Conservation (phyloP, 352 stramenopile species). For the Globisporangium emineosum region DNA sequence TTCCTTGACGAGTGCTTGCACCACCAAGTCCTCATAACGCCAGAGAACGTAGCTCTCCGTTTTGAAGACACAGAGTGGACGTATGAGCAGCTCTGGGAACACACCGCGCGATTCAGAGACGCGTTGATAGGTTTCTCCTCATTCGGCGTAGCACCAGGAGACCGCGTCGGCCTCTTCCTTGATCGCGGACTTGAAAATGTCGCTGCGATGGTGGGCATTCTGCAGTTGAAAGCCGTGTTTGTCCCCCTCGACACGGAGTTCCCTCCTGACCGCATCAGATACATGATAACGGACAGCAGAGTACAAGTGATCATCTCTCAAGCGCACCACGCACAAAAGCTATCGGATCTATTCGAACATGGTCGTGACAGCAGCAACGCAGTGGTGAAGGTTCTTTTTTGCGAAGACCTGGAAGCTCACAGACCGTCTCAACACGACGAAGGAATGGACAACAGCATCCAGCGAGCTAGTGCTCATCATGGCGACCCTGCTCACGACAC, state of each 20-base stretch:
- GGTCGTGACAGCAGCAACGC: too few species aligned
- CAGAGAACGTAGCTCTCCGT: not conserved
- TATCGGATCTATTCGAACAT: not conserved
- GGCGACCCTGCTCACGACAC: not conserved
- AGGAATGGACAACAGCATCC: not conserved
- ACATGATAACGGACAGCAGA: not conserved
- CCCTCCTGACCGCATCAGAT: not conserved
- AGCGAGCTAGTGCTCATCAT: not conserved
- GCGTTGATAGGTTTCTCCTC: not conserved
- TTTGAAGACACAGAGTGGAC: slow-evolving; percentile 4
- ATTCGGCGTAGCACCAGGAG: not conserved
- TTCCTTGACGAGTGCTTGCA: slow-evolving; percentile 2
- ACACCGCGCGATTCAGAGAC: not conserved
- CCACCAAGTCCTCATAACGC: not conserved
- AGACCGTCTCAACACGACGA: not conserved
- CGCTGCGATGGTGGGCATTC: not conserved
- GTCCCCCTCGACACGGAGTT: slow-evolving; percentile 5
- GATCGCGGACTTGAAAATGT: slow-evolving; percentile 2
- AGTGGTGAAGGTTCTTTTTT: not conserved
- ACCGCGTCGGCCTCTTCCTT: not conserved
- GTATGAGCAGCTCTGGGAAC: not conserved
- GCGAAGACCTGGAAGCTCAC: not conserved
- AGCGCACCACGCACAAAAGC: not conserved
- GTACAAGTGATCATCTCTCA: slow-evolving; percentile 5
- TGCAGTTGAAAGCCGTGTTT: slow-evolving; percentile 1